Evolutionary conservation across 495 filamentous ascomycete species (phyloP).

Genomic region (Penicillium atrosanguineum): DNA sequence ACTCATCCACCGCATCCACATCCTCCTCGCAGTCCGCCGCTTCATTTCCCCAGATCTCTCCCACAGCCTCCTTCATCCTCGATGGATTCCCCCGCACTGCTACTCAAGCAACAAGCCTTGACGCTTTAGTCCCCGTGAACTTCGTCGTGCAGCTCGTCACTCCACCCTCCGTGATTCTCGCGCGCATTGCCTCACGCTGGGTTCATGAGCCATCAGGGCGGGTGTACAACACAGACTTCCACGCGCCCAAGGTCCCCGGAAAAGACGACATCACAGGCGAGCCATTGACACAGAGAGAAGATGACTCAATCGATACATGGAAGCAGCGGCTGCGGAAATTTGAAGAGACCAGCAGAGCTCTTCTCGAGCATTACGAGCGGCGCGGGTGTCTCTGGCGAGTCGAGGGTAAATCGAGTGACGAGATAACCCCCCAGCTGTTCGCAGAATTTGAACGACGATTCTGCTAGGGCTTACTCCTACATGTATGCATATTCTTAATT

Average conservation of each 20-base stretch:
- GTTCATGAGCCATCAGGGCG: conserved; percentile 89
- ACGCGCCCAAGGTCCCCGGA: conserved; percentile 75
- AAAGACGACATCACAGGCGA: conserved; percentile 93
- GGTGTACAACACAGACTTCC: conserved; percentile 92
- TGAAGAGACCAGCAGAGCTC: conserved; percentile 76
- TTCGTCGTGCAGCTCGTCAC: conserved; percentile 65
- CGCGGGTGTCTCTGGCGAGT: conserved; percentile 88
- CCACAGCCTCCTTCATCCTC: conserved; percentile 85
- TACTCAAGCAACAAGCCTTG: conserved; percentile 71
- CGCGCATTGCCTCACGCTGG: conserved; percentile 87
- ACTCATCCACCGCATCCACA: conserved; percentile 18
- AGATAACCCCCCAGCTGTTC: conserved; percentile 85
- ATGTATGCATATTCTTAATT: conserved; percentile 23
- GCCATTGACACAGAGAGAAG: conserved; percentile 71
- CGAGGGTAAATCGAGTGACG: conserved; percentile 81
- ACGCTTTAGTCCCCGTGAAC: conserved; percentile 83
- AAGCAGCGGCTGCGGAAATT: conserved; percentile 75
- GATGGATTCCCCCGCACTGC: conserved; percentile 95
- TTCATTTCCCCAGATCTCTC: conserved; percentile 55
- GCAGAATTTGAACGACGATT: conserved; percentile 78
- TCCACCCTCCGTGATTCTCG: conserved; percentile 70
- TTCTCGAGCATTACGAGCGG: conserved; percentile 85
- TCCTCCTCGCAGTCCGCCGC: conserved; percentile 9
- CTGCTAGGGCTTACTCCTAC: conserved; percentile 30
- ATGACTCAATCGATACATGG: conserved; percentile 88